These are phyloP conservation scores for Globisporangium iwayamae DNA, from an alignment of 352 stramenopile species.

Conservation along the genomic window DNA sequence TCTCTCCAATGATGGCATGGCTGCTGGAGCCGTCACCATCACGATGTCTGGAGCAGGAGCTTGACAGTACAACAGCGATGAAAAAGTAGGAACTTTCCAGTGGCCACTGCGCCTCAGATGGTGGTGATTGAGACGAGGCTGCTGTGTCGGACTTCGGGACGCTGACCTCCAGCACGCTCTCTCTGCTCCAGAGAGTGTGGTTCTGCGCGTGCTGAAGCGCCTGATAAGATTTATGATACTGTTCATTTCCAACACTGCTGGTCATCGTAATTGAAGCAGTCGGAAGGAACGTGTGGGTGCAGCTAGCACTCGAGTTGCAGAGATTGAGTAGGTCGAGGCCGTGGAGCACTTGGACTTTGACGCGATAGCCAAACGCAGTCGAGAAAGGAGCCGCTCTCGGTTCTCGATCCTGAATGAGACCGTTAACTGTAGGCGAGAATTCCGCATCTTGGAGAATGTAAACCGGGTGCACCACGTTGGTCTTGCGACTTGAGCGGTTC, in stretches of 20 bases:
- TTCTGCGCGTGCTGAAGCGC: slow-evolving; percentile 30
- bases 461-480: slow-evolving; percentile 7
- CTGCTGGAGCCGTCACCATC: neutral
- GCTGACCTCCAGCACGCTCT: slow-evolving; percentile 19
- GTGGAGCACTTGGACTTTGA: slow-evolving; percentile 13
- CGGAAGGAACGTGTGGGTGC: slow-evolving; percentile 11
- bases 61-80: slow-evolving; percentile 3
- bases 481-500: neutral
- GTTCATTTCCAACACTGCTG: neutral
- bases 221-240: slow-evolving; percentile 10
- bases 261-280: slow-evolving; percentile 3
- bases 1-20: slow-evolving; percentile 19
- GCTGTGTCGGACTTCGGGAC: neutral
- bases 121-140: neutral
- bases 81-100: slow-evolving; percentile 7
- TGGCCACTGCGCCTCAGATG: neutral
- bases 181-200: slow-evolving; percentile 32
- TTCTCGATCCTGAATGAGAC: neutral
- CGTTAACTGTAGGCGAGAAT: neutral
- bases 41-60: neutral
- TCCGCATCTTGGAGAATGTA: neutral
- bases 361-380: neutral
- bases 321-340: slow-evolving; percentile 14
- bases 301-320: neutral
- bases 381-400: neutral